phyloP scores from a whole-genome alignment of 768 basidiomycete species.

The Lactarius akahatsu region DNA sequence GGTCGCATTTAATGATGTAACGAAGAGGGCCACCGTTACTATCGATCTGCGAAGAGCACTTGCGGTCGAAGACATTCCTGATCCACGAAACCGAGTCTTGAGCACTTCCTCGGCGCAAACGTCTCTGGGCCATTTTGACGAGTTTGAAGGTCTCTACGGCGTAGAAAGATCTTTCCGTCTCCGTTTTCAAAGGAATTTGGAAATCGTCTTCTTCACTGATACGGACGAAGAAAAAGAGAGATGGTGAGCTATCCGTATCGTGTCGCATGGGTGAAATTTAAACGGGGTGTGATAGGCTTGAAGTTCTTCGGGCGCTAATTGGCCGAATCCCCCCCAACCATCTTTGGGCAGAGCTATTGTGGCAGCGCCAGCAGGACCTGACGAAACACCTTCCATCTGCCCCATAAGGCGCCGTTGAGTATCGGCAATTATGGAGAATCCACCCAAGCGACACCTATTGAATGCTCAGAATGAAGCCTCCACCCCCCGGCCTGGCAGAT shows the following conservation, averaged over 20 bases:
- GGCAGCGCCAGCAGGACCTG: conserved; percentile 70
- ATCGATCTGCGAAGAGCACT: conserved; percentile 87
- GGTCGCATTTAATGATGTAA: conserved; percentile 90
- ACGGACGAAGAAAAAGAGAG: conserved; percentile 80
- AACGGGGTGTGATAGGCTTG: conserved; percentile 56
- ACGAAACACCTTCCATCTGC: conserved; percentile 25
- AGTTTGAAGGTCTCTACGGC: conserved; percentile 63
- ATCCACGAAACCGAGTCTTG: conserved; percentile 46
- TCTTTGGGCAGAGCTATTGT: conserved; percentile 88
- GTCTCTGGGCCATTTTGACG: conserved; percentile 45
- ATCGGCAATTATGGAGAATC: not conserved
- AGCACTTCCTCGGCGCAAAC: conserved; percentile 45
- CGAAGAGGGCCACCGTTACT: conserved; percentile 85
- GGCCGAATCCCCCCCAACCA: conserved; percentile 91
- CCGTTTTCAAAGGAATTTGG: conserved; percentile 70
- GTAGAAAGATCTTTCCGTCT: conserved; percentile 86
- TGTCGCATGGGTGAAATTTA: not conserved
- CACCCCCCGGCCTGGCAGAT: conserved; percentile 1
- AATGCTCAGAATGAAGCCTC: conserved; percentile 8
- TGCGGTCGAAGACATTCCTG: conserved; percentile 74
- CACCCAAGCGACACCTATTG: conserved; percentile 24
- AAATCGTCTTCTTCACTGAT: conserved; percentile 90
- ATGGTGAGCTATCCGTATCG: conserved; percentile 57
- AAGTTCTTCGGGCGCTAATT: conserved; percentile 78
- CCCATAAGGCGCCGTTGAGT: not conserved